Percentiles rank a stretch among this genome's conserved stretches.
phyloP scores from a whole-genome alignment of 257 asterid genomes.

The Gardenia jasminoides region DNA sequence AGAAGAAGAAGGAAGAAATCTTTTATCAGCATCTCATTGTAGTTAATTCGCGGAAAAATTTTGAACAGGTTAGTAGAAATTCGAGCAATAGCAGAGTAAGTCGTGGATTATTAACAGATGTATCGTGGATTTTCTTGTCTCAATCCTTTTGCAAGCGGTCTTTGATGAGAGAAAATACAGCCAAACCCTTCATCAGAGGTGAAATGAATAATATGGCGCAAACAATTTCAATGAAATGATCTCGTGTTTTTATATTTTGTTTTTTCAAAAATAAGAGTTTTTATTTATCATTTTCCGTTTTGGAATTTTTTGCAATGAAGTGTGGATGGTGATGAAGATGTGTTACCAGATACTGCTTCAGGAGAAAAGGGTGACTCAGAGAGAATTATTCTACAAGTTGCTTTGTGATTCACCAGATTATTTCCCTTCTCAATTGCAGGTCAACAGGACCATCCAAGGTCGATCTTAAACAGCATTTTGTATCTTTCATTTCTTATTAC shows the following conservation, averaged over 20 bases:
- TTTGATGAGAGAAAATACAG: conserved; percentile 61
- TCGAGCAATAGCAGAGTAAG: conserved; percentile 69
- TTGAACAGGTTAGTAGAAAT: conserved; percentile 59
- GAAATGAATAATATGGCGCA: background rate
- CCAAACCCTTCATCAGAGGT: conserved; percentile 79
- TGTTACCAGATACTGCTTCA: conserved; percentile 67
- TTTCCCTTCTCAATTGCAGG: conserved; percentile 72
- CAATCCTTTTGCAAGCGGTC: conserved; percentile 68
- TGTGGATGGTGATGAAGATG: conserved; percentile 96
- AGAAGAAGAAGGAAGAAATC: background rate
- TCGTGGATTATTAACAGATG: conserved; percentile 65
- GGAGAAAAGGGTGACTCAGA: conserved; percentile 85
- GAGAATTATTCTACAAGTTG: conserved; percentile 86
- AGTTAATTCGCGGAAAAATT: background rate
- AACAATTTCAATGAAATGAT: background rate
- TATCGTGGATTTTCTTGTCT: conserved; percentile 64
- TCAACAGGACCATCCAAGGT: conserved; percentile 89
- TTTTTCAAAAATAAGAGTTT: background rate
- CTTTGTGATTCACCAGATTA: conserved; percentile 74
- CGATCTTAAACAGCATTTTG: background rate
- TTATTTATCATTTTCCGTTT: background rate
- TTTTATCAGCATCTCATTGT: background rate
- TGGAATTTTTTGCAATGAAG: conserved; percentile 29
- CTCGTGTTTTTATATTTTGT: background rate
- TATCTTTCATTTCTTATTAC: background rate